Percentiles rank a stretch among this genome's conserved stretches.
These are phyloP conservation scores for Vaccinium vitisidaea DNA, from an alignment of 148 eudicot genomes.

Conservation along the genomic window DNA sequence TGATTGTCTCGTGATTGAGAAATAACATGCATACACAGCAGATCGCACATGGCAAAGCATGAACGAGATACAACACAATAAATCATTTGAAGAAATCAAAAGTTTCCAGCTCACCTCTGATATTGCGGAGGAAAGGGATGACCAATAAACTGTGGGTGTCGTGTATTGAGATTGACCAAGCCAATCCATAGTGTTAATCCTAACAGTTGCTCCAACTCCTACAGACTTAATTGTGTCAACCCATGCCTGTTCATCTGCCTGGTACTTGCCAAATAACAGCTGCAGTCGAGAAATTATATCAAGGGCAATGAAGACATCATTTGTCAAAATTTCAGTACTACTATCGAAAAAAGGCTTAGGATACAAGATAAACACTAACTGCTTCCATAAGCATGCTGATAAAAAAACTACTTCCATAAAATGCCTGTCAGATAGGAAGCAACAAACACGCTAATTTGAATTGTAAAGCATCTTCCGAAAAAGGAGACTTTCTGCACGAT, in stretches of 20 bases:
- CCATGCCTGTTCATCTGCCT: constrained; percentile 93
- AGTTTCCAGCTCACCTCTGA: constrained; percentile 63
- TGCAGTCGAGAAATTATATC: constrained; percentile 29
- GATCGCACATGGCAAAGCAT: neutral
- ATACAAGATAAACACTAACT: neutral
- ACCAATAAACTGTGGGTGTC: constrained; percentile 62
- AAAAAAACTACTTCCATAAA: neutral
- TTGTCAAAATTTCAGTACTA: no score
- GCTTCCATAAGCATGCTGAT: neutral
- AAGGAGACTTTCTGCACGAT: neutral
- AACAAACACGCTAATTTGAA: neutral
- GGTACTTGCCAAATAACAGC: constrained; percentile 73
- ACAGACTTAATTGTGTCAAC: constrained; percentile 80
- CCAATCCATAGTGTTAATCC: constrained; percentile 95
- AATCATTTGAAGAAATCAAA: neutral
- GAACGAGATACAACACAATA: neutral
- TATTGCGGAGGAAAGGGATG: constrained; percentile 80
- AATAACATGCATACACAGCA: neutral
- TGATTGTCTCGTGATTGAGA: neutral
- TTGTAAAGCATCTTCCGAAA: neutral
- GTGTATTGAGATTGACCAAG: constrained; percentile 82
- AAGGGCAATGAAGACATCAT: constrained; percentile 17
- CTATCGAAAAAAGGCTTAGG: neutral
- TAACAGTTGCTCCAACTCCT: constrained; percentile 51
- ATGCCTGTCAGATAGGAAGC: neutral